Conservation (phyloP, 768 basidiomycete genomes). For the Flagelloscypha sp. region DNA sequence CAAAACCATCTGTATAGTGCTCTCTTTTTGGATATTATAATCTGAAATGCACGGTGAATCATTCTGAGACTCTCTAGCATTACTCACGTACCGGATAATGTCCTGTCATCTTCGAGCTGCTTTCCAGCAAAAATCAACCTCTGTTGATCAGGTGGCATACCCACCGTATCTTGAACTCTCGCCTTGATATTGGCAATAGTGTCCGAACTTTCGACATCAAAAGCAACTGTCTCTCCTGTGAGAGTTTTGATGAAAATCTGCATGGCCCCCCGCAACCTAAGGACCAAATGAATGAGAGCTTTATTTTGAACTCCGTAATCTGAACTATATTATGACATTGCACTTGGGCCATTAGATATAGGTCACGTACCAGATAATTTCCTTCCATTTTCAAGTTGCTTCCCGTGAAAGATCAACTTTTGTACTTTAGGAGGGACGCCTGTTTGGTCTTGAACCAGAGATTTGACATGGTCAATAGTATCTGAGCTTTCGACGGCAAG, state of each 20-base stretch:
- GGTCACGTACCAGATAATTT: too few species aligned
- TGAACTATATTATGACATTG: too few species aligned
- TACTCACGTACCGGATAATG: conserved; percentile 43
- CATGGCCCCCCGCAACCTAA: conserved; percentile 33
- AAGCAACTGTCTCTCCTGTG: conserved; percentile 44
- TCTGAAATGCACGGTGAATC: conserved; percentile 55
- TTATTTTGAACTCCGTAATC: too few species aligned
- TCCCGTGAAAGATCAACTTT: conserved; percentile 36
- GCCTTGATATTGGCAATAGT: conserved; percentile 41
- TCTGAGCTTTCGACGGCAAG: conserved; percentile 50
- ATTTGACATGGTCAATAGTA: conserved; percentile 33
- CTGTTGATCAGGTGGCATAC: conserved; percentile 40
- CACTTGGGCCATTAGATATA: too few species aligned
- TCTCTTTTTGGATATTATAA: conserved; percentile 64
- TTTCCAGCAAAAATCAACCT: conserved; percentile 39
- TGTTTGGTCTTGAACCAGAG: conserved; percentile 41
- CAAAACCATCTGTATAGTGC: conserved; percentile 65
- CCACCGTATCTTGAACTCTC: conserved; percentile 43
- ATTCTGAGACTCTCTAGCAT: conserved; percentile 56
- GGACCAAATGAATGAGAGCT: conserved; percentile 27
- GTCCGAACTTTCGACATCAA: conserved; percentile 38
- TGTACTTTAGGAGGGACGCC: conserved; percentile 38
- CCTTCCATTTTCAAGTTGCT: conserved; percentile 42
- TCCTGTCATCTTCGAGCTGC: conserved; percentile 42
- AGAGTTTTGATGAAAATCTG: conserved; percentile 46